phyloP scores from a whole-genome alignment of 2,329 filamentous ascomycete genomes.

The Clarireedia monteithiana region DNA sequence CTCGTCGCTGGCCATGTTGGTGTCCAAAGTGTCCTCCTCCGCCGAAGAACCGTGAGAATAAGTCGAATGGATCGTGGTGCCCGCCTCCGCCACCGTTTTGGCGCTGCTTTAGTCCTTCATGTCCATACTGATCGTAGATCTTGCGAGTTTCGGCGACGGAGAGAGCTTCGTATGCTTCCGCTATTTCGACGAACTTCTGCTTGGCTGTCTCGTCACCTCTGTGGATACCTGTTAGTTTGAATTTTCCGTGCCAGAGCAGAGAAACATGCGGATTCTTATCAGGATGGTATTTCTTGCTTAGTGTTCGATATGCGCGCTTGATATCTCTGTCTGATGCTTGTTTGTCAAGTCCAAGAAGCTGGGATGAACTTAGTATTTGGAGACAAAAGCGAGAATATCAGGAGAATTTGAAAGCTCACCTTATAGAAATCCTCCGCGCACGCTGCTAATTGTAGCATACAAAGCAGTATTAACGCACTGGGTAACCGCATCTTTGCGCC shows the following conservation, averaged over 20 bases:
- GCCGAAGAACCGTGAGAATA: constrained; percentile 96
- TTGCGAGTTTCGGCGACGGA: constrained; percentile 71
- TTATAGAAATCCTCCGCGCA: constrained; percentile 74
- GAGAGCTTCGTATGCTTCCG: constrained; percentile 91
- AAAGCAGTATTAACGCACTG: constrained; percentile 45
- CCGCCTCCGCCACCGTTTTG: constrained; percentile 59
- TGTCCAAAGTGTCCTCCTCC: constrained; percentile 64
- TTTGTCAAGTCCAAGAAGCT: constrained; percentile 75
- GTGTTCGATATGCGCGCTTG: constrained; percentile 83
- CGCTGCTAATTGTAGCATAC: constrained; percentile 45
- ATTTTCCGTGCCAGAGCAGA: not conserved
- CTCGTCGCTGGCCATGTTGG: constrained; percentile 65
- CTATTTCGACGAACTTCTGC: constrained; percentile 87
- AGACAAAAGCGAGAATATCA: not conserved
- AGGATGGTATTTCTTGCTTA: constrained; percentile 94
- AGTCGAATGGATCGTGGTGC: constrained; percentile 83
- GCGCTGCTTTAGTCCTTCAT: constrained; percentile 82
- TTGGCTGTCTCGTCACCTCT: constrained; percentile 74
- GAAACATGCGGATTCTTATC: constrained; percentile 87
- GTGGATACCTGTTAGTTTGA: constrained; percentile 3
- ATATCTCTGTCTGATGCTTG: constrained; percentile 79
- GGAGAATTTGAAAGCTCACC: constrained; percentile 42
- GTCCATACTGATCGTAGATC: constrained; percentile 90
- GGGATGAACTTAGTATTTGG: constrained; percentile 12
- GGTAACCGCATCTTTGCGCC: constrained; percentile 41